A percentile compares a stretch with the other conserved stretches of the same genome.
Evolutionary conservation across 306 rosid species (phyloP).

Genomic region (Cucurbita ficifolia): DNA sequence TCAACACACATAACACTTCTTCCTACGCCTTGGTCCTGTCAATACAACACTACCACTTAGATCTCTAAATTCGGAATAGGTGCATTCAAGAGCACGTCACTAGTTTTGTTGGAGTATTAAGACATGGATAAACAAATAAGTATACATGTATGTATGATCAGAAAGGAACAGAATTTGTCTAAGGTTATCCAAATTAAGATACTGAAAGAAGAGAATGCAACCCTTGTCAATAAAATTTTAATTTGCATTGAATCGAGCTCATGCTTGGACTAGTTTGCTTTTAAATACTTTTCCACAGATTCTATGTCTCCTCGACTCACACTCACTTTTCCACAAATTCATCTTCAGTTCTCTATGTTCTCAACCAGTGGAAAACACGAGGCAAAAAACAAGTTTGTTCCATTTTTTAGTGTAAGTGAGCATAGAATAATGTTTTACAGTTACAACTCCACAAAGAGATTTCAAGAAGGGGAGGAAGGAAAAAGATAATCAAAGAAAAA

Average conservation of each 20-base stretch:
- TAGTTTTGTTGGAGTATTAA: neutral
- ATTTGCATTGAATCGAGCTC: neutral
- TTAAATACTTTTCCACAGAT: neutral
- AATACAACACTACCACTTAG: neutral
- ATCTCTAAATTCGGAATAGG: neutral
- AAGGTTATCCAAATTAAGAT: neutral
- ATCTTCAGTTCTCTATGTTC: neutral
- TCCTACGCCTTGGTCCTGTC: slow-evolving; percentile 51
- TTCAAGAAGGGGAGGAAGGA: neutral
- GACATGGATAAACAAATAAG: neutral
- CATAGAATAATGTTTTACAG: neutral
- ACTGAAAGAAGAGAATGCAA: neutral
- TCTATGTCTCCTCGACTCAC: neutral
- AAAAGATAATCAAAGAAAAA: neutral
- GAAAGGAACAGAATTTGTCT: neutral
- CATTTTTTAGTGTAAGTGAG: neutral
- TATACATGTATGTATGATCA: neutral
- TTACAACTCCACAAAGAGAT: neutral
- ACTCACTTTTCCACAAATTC: neutral
- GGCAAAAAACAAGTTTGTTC: neutral
- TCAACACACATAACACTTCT: slow-evolving; percentile 66
- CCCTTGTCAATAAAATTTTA: neutral
- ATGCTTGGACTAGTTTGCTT: neutral
- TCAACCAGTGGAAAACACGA: neutral
- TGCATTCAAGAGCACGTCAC: neutral